phyloP scores from a whole-genome alignment of 2,329 filamentous ascomycete species.

The Coniochaeta prunicola region DNA sequence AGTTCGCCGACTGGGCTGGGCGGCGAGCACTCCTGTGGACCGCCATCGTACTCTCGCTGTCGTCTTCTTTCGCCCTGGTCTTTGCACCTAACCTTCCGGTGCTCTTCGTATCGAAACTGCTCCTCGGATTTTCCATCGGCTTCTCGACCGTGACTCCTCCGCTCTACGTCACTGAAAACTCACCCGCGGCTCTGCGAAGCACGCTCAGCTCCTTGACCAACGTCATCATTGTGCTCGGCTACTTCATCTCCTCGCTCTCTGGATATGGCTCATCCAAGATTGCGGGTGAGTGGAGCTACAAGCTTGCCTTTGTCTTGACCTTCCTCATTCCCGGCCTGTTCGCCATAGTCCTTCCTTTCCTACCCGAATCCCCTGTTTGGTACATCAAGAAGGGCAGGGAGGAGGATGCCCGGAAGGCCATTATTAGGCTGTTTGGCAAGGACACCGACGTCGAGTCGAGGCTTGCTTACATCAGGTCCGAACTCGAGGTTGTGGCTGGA shows the following conservation, averaged over 20 bases:
- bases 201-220: conserved; percentile 19
- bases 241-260: conserved; percentile 21
- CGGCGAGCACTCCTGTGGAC: conserved; percentile 16
- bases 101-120: conserved; percentile 20
- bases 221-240: conserved; percentile 20
- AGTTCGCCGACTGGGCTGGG: conserved; percentile 17
- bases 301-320: conserved; percentile 19
- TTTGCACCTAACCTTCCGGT: conserved; percentile 18
- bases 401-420: conserved; percentile 18
- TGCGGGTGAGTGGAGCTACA: conserved; percentile 17
- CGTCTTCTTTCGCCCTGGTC: conserved; percentile 19
- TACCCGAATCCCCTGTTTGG: conserved; percentile 21
- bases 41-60: conserved; percentile 14
- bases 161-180: conserved; percentile 20
- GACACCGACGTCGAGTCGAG: conserved; percentile 14
- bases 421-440: conserved; percentile 16
- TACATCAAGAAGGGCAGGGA: conserved; percentile 19
- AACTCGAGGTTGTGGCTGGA: conserved; percentile 16
- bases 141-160: conserved; percentile 19
- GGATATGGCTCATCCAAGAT: conserved; percentile 19
- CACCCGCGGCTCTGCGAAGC: conserved; percentile 18
- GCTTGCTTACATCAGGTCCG: conserved; percentile 17
- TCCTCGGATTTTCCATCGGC: conserved; percentile 18
- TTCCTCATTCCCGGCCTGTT: conserved; percentile 19
- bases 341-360: conserved; percentile 14